Evolutionary conservation across 257 asterid species (phyloP).

Genomic region (Solanum virginianum): DNA sequence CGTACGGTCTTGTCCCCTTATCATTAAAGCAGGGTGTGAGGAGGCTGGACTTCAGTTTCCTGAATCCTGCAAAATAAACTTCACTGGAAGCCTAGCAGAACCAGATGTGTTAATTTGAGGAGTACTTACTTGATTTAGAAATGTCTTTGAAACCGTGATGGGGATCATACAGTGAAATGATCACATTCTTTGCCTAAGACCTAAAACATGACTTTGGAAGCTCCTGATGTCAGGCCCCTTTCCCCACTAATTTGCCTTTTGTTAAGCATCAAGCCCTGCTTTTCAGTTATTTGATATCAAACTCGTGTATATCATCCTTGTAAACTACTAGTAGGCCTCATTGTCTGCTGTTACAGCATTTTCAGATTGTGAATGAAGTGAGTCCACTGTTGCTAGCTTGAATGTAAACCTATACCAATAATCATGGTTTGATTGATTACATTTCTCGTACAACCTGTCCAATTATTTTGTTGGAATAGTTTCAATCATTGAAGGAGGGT

Average conservation of each 20-base stretch:
- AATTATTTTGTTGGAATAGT: background rate
- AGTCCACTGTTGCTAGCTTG: background rate
- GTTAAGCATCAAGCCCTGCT: background rate
- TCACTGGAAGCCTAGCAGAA: slow-evolving; percentile 61
- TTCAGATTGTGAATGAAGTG: background rate
- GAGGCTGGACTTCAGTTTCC: slow-evolving; percentile 79
- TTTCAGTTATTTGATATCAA: background rate
- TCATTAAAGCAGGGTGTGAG: slow-evolving; percentile 50
- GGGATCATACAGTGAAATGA: background rate
- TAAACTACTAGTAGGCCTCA: background rate
- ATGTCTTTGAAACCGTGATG: background rate
- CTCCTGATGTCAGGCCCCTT: background rate
- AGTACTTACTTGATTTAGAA: background rate
- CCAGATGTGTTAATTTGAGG: slow-evolving; percentile 52
- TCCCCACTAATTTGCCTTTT: background rate
- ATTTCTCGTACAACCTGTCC: background rate
- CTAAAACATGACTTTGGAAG: background rate
- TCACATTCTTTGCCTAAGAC: background rate
- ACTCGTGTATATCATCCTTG: background rate
- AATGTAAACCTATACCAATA: background rate
- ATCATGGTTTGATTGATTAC: background rate
- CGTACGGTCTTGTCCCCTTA: slow-evolving; percentile 70
- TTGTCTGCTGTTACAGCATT: background rate
- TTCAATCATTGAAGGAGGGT: background rate
- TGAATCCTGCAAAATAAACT: slow-evolving; percentile 55